Evolutionary conservation across 257 asterid genomes (phyloP), one percentile per base, ranked within the genome.

Genomic region (Ehretia macrophylla): DNA sequence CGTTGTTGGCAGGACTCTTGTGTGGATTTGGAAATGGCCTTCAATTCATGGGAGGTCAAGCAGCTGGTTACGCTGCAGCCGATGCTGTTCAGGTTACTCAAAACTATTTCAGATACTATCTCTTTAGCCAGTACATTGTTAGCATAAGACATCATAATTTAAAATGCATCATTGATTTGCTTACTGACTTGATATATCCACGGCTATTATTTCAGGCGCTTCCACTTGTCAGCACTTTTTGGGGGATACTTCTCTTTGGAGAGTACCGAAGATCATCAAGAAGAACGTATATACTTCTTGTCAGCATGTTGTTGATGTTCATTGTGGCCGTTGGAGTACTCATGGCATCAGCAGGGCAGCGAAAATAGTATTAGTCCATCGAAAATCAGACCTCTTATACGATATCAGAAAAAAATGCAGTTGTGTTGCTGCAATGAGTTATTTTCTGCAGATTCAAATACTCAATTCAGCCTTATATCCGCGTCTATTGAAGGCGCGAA

Each of bases 11-110:
- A 0, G 98, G 98, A 18, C 70, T 92, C 12, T 51, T 92, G 18
- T 85, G 95, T 23, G 98, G 98, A 19, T 86, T 92, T 51, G 98
- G 98, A 13, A 88, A 88, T 19, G 98, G 97, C 14, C 98, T 92
- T 23, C 97, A 92, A 81, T 92, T 92, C 68, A 92, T 92, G 97
- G 98, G 98, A 46, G 98, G 98, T 50, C 95, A 92, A 58, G 95
- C 98, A 44, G 98, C 98, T 40, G 98, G 98, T 42, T 92, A 92
- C n/a, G 97, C 98, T 48, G 98, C 98, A 56, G 98, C 98, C 10
- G 98, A 88, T 57, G 98, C 98, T 1, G 98, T 91, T 60, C 97
- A 89, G 97, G 97, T 89, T 17, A 65, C 69, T 73, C 22, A 50
- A 6, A 1, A 51, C 3, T n/a, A n/a, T n/a, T n/a, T n/a, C n/a